These are phyloP conservation scores for Alternaria novae-zelandiae DNA, from an alignment of 2,329 filamentous ascomycete genomes.

Conservation along the genomic window DNA sequence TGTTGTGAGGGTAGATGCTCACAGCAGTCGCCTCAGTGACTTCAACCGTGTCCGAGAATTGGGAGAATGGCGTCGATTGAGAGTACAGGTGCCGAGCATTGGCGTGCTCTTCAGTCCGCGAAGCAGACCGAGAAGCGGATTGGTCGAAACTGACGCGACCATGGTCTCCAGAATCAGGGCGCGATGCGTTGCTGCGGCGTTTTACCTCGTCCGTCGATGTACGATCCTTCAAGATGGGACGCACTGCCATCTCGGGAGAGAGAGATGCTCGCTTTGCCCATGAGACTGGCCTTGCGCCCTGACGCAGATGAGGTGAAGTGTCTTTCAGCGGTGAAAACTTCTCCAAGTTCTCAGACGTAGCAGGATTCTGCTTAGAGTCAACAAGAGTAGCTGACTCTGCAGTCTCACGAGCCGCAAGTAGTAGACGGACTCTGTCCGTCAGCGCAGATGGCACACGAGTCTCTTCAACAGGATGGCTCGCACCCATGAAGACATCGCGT, in stretches of 20 bases:
- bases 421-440: constrained; percentile 32
- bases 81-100: constrained; percentile 55
- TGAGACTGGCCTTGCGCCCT: constrained; percentile 35
- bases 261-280: constrained; percentile 37
- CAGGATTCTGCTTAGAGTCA: constrained; percentile 12
- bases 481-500: constrained; percentile 21
- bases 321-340: constrained; percentile 25
- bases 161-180: constrained; percentile 38
- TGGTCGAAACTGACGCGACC: constrained; percentile 48
- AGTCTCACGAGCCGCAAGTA: constrained; percentile 30
- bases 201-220: constrained; percentile 37
- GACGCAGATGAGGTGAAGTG: constrained; percentile 23
- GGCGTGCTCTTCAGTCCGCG: constrained; percentile 48
- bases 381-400: constrained; percentile 15
- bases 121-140: constrained; percentile 46
- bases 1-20: constrained; percentile 68
- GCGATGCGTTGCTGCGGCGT: constrained; percentile 41
- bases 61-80: constrained; percentile 57
- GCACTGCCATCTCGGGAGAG: constrained; percentile 31
- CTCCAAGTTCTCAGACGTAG: constrained; percentile 16
- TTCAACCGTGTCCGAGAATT: constrained; percentile 61
- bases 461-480: constrained; percentile 21
- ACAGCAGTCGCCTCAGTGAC: constrained; percentile 67
- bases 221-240: constrained; percentile 31
- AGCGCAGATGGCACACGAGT: constrained; percentile 30